These are phyloP conservation scores for Rutidosis leptorrhynchoides DNA, from an alignment of 129 eudicot genomes.

Conservation along the genomic window DNA sequence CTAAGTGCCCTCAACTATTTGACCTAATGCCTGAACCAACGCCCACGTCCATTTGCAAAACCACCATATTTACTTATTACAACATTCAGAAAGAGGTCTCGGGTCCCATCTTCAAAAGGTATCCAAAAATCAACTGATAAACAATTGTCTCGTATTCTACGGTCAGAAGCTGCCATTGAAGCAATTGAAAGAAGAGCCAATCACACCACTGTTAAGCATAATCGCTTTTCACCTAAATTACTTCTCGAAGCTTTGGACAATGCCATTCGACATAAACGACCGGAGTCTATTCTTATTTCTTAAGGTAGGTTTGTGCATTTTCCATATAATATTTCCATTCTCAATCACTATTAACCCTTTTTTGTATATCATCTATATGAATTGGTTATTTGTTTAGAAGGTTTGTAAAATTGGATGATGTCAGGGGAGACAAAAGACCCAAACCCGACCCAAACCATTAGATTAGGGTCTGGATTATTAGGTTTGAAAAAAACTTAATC, in stretches of 20 bases:
- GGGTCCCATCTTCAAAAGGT: constrained; percentile 26
- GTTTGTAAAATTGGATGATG: no score
- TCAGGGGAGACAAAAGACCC: no score
- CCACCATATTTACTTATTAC: constrained; percentile 17
- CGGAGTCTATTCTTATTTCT: constrained; percentile 98
- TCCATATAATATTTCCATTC: no score
- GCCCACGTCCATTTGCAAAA: constrained; percentile 6
- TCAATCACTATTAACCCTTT: no score
- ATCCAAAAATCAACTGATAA: constrained; percentile 54
- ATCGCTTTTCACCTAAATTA: constrained; percentile 67
- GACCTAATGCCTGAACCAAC: constrained; percentile 44
- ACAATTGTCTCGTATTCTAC: constrained; percentile 56
- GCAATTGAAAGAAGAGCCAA: constrained; percentile 72
- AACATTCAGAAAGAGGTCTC: constrained; percentile 39
- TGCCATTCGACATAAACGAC: constrained; percentile 55
- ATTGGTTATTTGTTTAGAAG: neutral
- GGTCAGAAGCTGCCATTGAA: constrained; percentile 75
- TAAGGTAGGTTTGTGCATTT: constrained; percentile 38
- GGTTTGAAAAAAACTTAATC: no score
- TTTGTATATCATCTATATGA: neutral
- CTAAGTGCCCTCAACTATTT: constrained; percentile 32
- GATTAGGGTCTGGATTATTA: no score
- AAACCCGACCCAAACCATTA: no score
- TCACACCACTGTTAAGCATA: constrained; percentile 50
- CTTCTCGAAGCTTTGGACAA: constrained; percentile 77